phyloP scores from a whole-genome alignment of 1,284 basidiomycete genomes.

The Austroboletus novae-zelandiae region DNA sequence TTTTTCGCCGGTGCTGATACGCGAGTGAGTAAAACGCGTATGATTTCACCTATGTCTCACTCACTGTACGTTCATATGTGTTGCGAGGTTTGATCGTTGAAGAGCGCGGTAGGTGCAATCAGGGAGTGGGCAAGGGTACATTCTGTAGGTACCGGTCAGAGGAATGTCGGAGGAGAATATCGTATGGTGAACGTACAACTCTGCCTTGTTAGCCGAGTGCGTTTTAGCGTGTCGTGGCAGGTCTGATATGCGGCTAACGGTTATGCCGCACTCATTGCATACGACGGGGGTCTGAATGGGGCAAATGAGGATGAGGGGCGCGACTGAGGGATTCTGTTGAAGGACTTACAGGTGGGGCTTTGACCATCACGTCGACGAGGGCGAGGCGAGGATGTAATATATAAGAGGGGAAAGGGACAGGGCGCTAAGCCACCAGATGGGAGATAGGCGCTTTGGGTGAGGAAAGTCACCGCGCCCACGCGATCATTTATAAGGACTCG shows the following conservation, averaged over 20 bases:
- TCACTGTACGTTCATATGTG: conserved; percentile 30
- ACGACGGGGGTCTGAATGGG: conserved; percentile 6
- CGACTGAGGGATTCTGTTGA: not conserved
- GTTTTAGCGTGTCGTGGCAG: conserved; percentile 16
- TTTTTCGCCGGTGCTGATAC: conserved; percentile 9
- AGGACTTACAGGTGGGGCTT: conserved; percentile 9
- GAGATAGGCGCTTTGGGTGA: conserved; percentile 1
- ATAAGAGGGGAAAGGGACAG: not conserved
- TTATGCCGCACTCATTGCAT: conserved; percentile 12
- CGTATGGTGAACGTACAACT: conserved; percentile 12
- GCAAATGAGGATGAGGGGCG: conserved; percentile 9
- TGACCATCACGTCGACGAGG: conserved; percentile 9
- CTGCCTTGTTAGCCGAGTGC: conserved; percentile 15
- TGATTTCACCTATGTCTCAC: not conserved
- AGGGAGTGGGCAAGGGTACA: conserved; percentile 20
- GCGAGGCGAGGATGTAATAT: not conserved
- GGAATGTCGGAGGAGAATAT: not conserved
- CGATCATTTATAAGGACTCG: conserved; percentile 18
- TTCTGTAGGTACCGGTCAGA: conserved; percentile 22
- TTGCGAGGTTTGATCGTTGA: conserved; percentile 31
- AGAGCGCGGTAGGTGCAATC: conserved; percentile 26
- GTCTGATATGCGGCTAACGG: conserved; percentile 20
- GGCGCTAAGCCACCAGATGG: not conserved
- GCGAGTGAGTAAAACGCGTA: conserved; percentile 3
- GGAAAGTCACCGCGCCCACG: not conserved